phyloP scores from a whole-genome alignment of 2,329 filamentous ascomycete species.

The Didymellaceae sp. region DNA sequence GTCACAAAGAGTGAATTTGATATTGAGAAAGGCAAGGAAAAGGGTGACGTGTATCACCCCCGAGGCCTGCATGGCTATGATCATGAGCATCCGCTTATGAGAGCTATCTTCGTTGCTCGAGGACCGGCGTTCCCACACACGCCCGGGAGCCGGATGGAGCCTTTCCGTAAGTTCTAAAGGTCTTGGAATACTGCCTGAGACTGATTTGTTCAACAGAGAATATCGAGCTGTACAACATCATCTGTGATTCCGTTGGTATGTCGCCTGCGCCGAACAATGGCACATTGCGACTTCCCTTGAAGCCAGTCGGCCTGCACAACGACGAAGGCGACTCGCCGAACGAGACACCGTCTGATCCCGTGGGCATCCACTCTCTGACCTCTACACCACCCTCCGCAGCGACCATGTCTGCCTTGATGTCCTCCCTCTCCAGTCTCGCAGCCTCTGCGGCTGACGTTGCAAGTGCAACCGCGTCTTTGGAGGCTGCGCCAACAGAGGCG shows the following conservation, averaged over 20 bases:
- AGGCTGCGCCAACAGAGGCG: conserved; percentile 14
- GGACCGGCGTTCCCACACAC: conserved; percentile 91
- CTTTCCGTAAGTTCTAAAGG: conserved; percentile 74
- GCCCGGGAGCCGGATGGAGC: conserved; percentile 77
- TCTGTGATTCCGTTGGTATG: conserved; percentile 86
- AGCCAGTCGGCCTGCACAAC: conserved; percentile 66
- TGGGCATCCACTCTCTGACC: conserved; percentile 18
- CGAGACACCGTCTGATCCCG: conserved; percentile 63
- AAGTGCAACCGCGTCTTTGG: conserved; percentile 15
- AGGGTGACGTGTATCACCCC: conserved; percentile 75
- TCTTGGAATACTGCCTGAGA: not conserved
- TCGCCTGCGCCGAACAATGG: conserved; percentile 82
- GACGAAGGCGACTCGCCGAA: conserved; percentile 54
- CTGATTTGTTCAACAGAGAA: conserved; percentile 68
- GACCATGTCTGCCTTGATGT: conserved; percentile 22
- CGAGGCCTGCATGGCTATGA: conserved; percentile 93
- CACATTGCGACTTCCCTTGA: conserved; percentile 75
- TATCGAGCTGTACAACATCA: conserved; percentile 90
- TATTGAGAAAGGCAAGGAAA: conserved; percentile 68
- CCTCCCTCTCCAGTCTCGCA: conserved; percentile 31
- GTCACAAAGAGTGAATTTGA: conserved; percentile 82
- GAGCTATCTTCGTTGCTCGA: conserved; percentile 90
- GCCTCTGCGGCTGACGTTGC: conserved; percentile 33
- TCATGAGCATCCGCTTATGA: conserved; percentile 91
- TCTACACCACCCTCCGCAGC: conserved; percentile 16